Percentiles rank a stretch among this genome's conserved stretches.
These are phyloP conservation scores for Amanita rimosa DNA, from an alignment of 768 basidiomycete species.

Conservation along the genomic window DNA sequence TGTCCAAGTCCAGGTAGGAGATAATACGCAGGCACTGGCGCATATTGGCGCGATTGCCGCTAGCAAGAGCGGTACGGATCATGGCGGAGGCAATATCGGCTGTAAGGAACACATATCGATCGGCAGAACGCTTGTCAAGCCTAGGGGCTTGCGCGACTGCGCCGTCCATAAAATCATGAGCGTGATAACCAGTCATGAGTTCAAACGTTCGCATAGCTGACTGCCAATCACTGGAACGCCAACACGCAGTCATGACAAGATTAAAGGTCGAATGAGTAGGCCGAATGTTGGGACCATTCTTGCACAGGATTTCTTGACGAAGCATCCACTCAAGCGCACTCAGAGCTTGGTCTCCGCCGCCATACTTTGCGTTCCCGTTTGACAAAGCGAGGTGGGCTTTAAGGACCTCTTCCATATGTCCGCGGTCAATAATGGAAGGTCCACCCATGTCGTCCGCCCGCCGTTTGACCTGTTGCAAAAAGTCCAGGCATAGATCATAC, in stretches of 20 bases:
- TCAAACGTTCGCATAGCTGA: conserved; percentile 47
- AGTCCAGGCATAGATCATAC: conserved; percentile 37
- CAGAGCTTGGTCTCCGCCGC: conserved; percentile 37
- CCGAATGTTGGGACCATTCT: conserved; percentile 33
- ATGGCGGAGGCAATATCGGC: conserved; percentile 46
- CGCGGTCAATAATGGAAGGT: conserved; percentile 30
- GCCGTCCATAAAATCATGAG: conserved; percentile 42
- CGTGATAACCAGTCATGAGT: conserved; percentile 60
- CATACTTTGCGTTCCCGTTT: conserved; percentile 20
- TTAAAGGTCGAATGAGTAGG: conserved; percentile 44
- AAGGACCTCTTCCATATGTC: conserved; percentile 54
- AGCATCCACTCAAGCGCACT: conserved; percentile 63
- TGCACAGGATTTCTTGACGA: conserved; percentile 33
- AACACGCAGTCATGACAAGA: conserved; percentile 53
- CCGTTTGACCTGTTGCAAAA: conserved; percentile 49
- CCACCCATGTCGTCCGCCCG: conserved; percentile 26
- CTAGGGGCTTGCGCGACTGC: conserved; percentile 24
- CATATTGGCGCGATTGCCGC: conserved; percentile 27
- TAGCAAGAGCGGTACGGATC: conserved; percentile 45
- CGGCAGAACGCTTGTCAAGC: conserved; percentile 28
- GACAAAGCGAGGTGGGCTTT: conserved; percentile 32
- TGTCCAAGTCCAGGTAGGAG: conserved; percentile 30
- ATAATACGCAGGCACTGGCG: conserved; percentile 54
- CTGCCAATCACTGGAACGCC: conserved; percentile 53
- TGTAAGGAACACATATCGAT: conserved; percentile 34